These are phyloP conservation scores for Penicillium parvum DNA, from an alignment of 495 filamentous ascomycete genomes.

Conservation along the genomic window DNA sequence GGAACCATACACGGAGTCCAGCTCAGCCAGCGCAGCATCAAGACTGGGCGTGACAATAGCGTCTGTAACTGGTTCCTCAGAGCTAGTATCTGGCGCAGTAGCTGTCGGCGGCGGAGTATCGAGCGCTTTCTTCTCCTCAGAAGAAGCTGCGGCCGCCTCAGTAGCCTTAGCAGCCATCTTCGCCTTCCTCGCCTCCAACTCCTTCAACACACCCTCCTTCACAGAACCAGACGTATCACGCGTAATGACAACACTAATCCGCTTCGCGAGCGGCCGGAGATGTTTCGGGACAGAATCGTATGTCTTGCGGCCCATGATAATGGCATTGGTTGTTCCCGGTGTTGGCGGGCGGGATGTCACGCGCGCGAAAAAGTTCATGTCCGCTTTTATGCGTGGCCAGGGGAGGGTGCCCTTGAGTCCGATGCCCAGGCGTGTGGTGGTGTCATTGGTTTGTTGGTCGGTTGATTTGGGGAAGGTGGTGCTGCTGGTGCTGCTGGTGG, in stretches of 20 bases:
- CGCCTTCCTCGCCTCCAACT: slow-evolving; percentile 19
- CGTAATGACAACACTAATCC: slow-evolving; percentile 76
- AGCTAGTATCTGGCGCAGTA: too few species aligned
- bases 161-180: slow-evolving; percentile 20
- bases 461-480: slow-evolving; percentile 8
- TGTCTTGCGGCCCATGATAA: slow-evolving; percentile 97
- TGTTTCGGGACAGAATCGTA: slow-evolving; percentile 77
- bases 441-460: slow-evolving; percentile 28
- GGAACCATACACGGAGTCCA: slow-evolving; percentile 24
- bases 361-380: slow-evolving; percentile 93
- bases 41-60: slow-evolving; percentile 43
- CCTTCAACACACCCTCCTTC: slow-evolving; percentile 19
- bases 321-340: slow-evolving; percentile 56
- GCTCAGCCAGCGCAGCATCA: slow-evolving; percentile 50
- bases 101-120: background rate
- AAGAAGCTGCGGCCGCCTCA: background rate
- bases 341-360: slow-evolving; percentile 65
- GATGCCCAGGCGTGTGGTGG: slow-evolving; percentile 69
- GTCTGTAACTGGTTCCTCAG: slow-evolving; percentile 28
- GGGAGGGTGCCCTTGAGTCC: slow-evolving; percentile 75
- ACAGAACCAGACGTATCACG: slow-evolving; percentile 36
- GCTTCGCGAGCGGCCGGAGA: slow-evolving; percentile 72
- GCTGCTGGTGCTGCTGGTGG: too few species aligned
- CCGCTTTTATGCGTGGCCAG: slow-evolving; percentile 80
- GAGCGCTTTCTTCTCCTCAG: background rate